Evolutionary conservation across 1,284 basidiomycete genomes (phyloP), one percentile per base, ranked within the genome.

Genomic region (Ceratorhiza oryzae-sativae): DNA sequence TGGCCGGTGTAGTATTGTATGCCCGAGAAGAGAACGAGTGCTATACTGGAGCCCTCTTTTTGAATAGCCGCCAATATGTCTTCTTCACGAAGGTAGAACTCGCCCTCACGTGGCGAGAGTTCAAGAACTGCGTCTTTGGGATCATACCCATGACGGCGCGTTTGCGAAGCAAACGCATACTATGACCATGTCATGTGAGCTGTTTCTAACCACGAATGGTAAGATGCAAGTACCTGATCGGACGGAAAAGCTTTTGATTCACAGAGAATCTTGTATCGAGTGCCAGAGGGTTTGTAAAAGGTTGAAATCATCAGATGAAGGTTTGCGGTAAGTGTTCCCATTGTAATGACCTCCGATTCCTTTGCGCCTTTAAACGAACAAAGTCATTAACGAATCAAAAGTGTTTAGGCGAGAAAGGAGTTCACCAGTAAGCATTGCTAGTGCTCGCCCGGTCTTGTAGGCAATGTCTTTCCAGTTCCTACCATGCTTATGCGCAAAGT

Each of bases 1-100:
- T 99, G 96, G n/a, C 96, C 97, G 12, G 95, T 97, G 82, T 98
- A 98, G 83, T 96, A 99, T 81, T 99, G 97, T 12, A 97, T 87
- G 0, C 94, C 93, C 71, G 91, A 90, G 78, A 98, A 91, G 75
- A 97, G 86, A 71, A 98, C 94, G 61, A 98, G 84, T 27, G 95
- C 92, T 75, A 97, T 94, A 75, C 87, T 84, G 39, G 83, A 73
- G 20, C 92, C 92, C 79, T 95, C 86, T 76, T 87, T 84, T 62
- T 88, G 86, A 77, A 99, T 89, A 45, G 84, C 83, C 53, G 86
- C 83, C 20, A 98, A 82, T 75, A 99, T 97, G 82, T 99, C 97
- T 77, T 93, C 89, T 75, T 92, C 92, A 75, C 94, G 87, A 73
- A 99, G 87, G n/a, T 85, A 90, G 79, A 89, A 91, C 81, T 98